A percentile compares a stretch with the other conserved stretches of the same genome.
Conservation (phyloP, 441 rosid genomes). For the Croton setiger region DNA sequence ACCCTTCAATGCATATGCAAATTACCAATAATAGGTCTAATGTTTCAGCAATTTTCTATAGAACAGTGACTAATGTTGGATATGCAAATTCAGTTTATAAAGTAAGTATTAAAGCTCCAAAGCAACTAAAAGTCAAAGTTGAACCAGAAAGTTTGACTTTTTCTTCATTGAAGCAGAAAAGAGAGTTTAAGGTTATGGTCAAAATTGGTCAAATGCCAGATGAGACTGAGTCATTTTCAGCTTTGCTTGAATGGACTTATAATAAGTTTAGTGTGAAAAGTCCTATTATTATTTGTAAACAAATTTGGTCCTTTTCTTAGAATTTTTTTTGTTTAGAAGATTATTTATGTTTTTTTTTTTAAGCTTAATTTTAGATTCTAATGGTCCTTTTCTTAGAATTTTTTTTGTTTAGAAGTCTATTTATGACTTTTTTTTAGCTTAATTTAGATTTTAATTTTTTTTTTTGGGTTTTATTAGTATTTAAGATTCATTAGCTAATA, state of each 20-base stretch:
- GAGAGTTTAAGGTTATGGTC: conserved; percentile 44
- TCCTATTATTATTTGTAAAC: conserved; percentile 48
- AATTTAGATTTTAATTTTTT: no score
- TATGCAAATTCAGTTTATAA: conserved; percentile 33
- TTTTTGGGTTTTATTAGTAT: no score
- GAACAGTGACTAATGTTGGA: conserved; percentile 49
- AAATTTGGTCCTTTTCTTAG: neutral
- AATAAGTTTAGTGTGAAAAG: conserved; percentile 48
- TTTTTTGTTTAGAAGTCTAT: neutral
- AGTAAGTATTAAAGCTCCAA: conserved; percentile 32
- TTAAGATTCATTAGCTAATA: no score
- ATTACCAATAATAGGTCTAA: conserved; percentile 26
- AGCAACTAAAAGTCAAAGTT: conserved; percentile 37
- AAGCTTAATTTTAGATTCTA: no score
- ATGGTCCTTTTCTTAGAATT: neutral
- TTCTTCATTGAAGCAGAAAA: conserved; percentile 28
- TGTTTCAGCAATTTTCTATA: conserved; percentile 36
- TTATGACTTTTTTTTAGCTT: no score
- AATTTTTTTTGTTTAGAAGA: neutral
- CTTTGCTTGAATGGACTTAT: conserved; percentile 62
- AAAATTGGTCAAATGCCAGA: conserved; percentile 34
- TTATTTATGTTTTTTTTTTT: no score
- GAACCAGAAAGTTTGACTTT: conserved; percentile 33
- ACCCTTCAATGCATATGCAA: conserved; percentile 56
- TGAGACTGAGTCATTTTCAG: conserved; percentile 37